Evolutionary conservation across 345 rosid species (phyloP).

Genomic region (Gossypioides kirkii): DNA sequence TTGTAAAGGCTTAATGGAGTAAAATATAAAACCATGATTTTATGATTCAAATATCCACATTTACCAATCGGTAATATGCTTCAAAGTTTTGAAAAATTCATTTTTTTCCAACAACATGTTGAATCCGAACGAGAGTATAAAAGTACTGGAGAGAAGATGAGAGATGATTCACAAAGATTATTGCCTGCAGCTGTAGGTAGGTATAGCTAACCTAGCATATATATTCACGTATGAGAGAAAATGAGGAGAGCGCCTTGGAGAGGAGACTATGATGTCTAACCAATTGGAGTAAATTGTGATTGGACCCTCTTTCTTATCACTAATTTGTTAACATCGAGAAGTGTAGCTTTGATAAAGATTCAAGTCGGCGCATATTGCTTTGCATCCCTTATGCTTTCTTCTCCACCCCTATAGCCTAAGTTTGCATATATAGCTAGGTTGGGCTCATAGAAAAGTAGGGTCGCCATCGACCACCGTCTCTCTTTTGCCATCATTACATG

Average conservation of each 20-base stretch:
- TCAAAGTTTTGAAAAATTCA: too few relatives aligned
- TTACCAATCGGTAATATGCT: too few relatives aligned
- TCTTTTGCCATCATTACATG: neutral
- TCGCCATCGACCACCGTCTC: neutral
- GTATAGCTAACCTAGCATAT: neutral
- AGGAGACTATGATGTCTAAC: constrained; percentile 13
- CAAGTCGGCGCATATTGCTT: neutral
- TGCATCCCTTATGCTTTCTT: neutral
- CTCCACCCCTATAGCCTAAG: neutral
- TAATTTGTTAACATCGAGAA: constrained; percentile 7
- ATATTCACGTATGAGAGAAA: neutral
- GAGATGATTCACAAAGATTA: neutral
- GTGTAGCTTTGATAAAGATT: neutral
- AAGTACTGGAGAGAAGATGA: neutral
- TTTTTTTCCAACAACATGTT: too few relatives aligned
- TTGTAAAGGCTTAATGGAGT: too few relatives aligned
- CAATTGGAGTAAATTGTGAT: neutral
- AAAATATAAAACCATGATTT: too few relatives aligned
- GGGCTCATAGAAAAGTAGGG: neutral
- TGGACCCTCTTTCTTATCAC: constrained; percentile 3
- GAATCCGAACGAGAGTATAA: neutral
- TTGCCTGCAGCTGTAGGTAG: neutral
- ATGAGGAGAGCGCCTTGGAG: neutral
- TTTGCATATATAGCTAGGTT: neutral
- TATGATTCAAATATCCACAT: too few relatives aligned